phyloP scores from a whole-genome alignment of 2,329 filamentous ascomycete genomes.

The Trichoderma sp. region DNA sequence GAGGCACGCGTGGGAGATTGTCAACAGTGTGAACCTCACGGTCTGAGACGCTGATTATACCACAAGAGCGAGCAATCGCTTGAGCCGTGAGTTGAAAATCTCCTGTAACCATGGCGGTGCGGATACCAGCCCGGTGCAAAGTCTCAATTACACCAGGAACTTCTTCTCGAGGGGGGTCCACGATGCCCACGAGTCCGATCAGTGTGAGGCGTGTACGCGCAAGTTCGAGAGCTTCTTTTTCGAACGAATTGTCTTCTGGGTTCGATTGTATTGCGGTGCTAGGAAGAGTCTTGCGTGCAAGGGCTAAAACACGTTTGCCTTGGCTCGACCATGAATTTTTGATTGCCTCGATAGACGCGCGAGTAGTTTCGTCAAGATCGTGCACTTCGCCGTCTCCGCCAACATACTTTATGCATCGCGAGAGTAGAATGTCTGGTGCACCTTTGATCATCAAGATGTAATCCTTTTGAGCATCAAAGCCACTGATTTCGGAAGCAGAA shows the following conservation, averaged over 20 bases:
- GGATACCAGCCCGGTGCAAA: neutral
- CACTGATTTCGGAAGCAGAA: neutral
- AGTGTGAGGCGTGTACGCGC: neutral
- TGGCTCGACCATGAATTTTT: neutral
- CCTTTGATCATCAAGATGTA: neutral
- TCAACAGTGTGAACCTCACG: neutral
- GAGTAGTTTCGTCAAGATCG: neutral
- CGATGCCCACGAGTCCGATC: neutral
- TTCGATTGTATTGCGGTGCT: neutral
- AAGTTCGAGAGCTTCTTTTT: neutral
- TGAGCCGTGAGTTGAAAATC: neutral
- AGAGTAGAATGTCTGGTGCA: neutral
- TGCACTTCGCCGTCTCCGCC: neutral
- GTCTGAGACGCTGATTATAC: neutral
- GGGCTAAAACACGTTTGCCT: neutral
- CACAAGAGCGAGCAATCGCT: neutral
- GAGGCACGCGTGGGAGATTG: neutral
- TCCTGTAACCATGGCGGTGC: neutral
- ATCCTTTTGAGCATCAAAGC: neutral
- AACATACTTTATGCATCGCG: neutral
- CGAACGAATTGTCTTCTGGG: neutral
- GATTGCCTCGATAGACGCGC: neutral
- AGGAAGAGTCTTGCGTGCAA: neutral
- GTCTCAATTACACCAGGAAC: neutral
- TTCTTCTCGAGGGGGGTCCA: neutral